Percentiles rank a stretch among this genome's conserved stretches.
Evolutionary conservation across 495 filamentous ascomycete genomes (phyloP).

Genomic region (Letharia lupina): DNA sequence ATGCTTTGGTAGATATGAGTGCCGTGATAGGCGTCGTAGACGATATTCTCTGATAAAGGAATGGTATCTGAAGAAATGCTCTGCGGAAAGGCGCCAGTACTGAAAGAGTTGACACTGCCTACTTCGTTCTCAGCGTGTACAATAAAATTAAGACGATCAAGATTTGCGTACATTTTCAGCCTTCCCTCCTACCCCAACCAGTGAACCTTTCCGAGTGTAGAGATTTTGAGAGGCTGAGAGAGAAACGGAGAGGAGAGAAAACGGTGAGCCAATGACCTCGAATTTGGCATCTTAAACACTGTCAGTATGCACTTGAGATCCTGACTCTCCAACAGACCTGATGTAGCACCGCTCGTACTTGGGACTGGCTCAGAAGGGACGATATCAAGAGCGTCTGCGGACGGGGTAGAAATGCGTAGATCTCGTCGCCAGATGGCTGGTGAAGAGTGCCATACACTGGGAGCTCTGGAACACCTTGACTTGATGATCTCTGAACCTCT

Average conservation of each 20-base stretch:
- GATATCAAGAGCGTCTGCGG: conserved; percentile 11
- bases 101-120: conserved; percentile 80
- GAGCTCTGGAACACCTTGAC: background rate
- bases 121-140: conserved; percentile 2
- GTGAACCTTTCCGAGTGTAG: conserved; percentile 81
- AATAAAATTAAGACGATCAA: background rate
- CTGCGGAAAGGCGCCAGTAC: conserved; percentile 74
- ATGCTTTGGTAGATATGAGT: conserved; percentile 76
- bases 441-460: background rate
- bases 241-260: conserved; percentile 84
- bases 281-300: conserved; percentile 71
- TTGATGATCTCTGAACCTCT: conserved; percentile 1
- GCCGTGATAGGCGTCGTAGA: conserved; percentile 80
- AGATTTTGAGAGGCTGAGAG: conserved; percentile 88
- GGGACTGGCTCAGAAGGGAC: background rate
- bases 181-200: conserved; percentile 84
- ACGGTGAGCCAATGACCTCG: conserved; percentile 80
- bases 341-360: conserved; percentile 7
- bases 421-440: conserved; percentile 12
- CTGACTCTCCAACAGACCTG: conserved; percentile 21
- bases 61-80: conserved; percentile 72
- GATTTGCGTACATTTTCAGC: conserved; percentile 65
- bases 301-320: background rate
- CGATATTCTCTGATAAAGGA: conserved; percentile 84
- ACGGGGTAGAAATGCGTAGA: conserved; percentile 12